Base-by-base conservation (phyloP, 345 rosid genomes). In the Carallia pectinifolia region DNA sequence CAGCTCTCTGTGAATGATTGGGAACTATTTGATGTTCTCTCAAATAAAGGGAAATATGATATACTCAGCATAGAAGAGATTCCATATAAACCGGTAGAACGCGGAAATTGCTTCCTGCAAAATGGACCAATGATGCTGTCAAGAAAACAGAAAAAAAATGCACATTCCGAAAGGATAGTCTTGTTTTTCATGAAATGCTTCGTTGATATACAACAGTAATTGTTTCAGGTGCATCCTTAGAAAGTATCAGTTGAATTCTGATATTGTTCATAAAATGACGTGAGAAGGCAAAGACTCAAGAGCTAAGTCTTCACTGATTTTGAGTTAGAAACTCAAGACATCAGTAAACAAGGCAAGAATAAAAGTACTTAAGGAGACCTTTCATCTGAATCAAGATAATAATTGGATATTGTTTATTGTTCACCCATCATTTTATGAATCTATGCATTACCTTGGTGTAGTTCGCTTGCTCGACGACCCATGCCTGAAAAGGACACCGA, bases 31-130 rank as follows among this genome's bases (percentile, higher is more conserved):
- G 13, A 44, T 3, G 17, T 44, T 12, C 50, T 55, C 60, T 55
- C 33, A 94, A 59, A 94, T 78, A 73, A 94, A 88, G 6, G 97
- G 97, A 77, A 91, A 91, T 56, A 91, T 76, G 38, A 87, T 71
- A 81, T 94, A 94, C 88, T 94, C 97, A 7, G 91, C 81, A 53
- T 91, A 91, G 67, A 94, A 94, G 58, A 91, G 97, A 80, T 91
- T 90, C 98, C 98, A 94, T 81, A 94, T 88, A 66, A 88, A 94
- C 70, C 85, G 81, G 65, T 94, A 94, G 84, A 77, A 91, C 63
- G 67, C 89, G 16, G 90, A 81, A 62, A 90, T 94, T 56, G 93
- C 93, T 80, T 86, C 97, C 98, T 91, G 88, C 87, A 88, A 54
- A 70, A 65, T 6, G n/a, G 50, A 72, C 50, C 50, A 44, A 44